Base-by-base conservation (phyloP, 306 rosid species). In the Cicer chorassanicum region DNA sequence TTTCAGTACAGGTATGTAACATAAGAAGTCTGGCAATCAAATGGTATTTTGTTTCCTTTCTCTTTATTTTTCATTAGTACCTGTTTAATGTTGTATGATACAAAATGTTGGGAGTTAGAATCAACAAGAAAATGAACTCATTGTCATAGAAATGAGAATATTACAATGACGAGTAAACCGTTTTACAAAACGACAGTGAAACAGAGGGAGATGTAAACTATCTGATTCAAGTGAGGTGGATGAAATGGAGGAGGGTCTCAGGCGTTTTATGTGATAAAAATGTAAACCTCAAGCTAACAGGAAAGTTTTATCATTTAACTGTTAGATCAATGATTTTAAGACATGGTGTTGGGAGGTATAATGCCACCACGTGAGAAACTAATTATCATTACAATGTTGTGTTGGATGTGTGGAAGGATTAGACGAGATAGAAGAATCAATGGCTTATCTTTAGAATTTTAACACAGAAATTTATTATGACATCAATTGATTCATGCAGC, bases 1-100 rank as follows among this genome's bases (percentile, higher is more conserved):
- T 88, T 77, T 91, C 95, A 13, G 79, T 85, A 7, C 97, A 87
- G 97, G 98, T 88, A 43, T 78, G 56, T 70, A 62, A 9, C 81
- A 36, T 54, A 66, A 49, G 29, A 65, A 67, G 16, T 29, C 24
- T 67, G 42, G 36, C 55, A 54, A 46, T 62, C 21, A 53, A 61
- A 72, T 66, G 36, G 70, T 51, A 29, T 72, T 73, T 60, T 59
- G 5, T 48, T 75, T 50, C 6, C 16, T 67, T 67, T 14, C 54
- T 62, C 43, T 45, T 73, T 44, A n/a, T 54, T 48, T 42, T 73
- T 43, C 9, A 2, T 13, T 9, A 15, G 42, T 61, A 45, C 41
- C 6, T 75, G 12, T 67, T 40, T 55, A 45, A 38, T 46, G 24
- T 14, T 42, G 41, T 63, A 59, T 59, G 15, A 9, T 14, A 59